Evolutionary conservation across 2,329 filamentous ascomycete species (phyloP), one percentile per base, ranked within the genome.

Genomic region (Microdochium trichocladiopsis): DNA sequence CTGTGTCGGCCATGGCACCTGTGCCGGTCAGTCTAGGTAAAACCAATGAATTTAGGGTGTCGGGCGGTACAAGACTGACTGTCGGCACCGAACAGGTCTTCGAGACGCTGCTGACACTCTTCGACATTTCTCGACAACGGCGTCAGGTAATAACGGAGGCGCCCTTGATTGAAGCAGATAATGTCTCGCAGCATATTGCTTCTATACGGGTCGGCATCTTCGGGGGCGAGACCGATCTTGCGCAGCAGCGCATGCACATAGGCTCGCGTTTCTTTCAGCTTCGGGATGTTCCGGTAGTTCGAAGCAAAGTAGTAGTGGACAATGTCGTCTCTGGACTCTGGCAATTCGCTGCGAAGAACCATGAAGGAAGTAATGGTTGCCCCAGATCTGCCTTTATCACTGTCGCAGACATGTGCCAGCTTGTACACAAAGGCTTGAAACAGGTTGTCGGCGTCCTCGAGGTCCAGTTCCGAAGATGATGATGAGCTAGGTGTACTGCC

Each of bases 401-500:
- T 16, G 25, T 57, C 55, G 47, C 55, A 57, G 33, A 55, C 33
- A 11, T 55, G 52, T 18, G 50, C 51, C 8, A 57, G 33, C 23
- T 50, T 55, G 23, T 57, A 55, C 10, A 57, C 47, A 25, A 52
- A 55, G 3, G 50, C 28, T 12, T 45, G 18, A 36, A 45, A 45
- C n/a, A 45, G 18, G 5, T 45, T 18, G 41, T 45, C 41, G 22
- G 16, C 16, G 22, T 45, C 41, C n/a, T 45, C 41, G 4, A 45
- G 16, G 4, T 22, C 41, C 18, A 18, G 5, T 16, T 11, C 18
- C 14, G 41, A 8, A 31, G 14, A 80, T 71, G 57, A 69, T 74
- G 16, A 68, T 66, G 45, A 52, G 83, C 12, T 69, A 69, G 51
- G 65, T 74, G 57, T 78, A 76, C 66, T 80, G 79, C 3, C 63